Evolutionary conservation across 371 early-diverging fungal genomes (phyloP).

Genomic region (Batrachochytrium dendrobatidis): DNA sequence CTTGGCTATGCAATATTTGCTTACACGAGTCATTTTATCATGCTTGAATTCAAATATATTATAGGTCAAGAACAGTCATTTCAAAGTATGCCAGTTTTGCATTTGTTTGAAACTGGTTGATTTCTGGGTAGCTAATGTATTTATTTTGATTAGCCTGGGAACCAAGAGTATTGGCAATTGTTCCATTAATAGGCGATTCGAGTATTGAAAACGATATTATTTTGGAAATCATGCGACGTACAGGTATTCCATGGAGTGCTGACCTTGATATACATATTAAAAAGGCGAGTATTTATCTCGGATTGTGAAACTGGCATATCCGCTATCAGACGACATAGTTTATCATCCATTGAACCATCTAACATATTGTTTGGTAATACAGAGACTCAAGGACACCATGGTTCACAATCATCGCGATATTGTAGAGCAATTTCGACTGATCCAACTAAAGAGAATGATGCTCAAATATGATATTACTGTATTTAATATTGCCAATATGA

Average conservation of each 20-base stretch:
- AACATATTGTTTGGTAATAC: neutral
- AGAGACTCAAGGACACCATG: constrained; percentile 2
- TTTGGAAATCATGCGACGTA: constrained; percentile 45
- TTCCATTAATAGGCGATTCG: constrained; percentile 18
- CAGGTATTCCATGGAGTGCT: constrained; percentile 47
- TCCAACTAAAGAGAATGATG: constrained; percentile 47
- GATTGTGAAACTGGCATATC: no score
- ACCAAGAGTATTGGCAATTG: constrained; percentile 35
- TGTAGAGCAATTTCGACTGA: constrained; percentile 45
- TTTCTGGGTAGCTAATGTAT: neutral
- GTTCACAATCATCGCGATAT: constrained; percentile 25
- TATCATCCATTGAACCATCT: neutral
- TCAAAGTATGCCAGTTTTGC: no score
- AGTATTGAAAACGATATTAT: constrained; percentile 24
- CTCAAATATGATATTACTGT: constrained; percentile 37
- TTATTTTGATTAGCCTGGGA: constrained; percentile 32
- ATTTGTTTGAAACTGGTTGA: neutral
- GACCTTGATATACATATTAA: constrained; percentile 29
- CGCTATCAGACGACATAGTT: no score
- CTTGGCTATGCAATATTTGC: no score
- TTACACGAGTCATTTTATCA: neutral
- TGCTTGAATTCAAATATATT: constrained; percentile 1
- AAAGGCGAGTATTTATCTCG: constrained; percentile 1
- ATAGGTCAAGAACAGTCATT: neutral
- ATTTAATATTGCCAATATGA: constrained; percentile 43